These are phyloP conservation scores for Austroboletus novae-zelandiae DNA, from an alignment of 1,284 basidiomycete genomes.

Conservation along the genomic window DNA sequence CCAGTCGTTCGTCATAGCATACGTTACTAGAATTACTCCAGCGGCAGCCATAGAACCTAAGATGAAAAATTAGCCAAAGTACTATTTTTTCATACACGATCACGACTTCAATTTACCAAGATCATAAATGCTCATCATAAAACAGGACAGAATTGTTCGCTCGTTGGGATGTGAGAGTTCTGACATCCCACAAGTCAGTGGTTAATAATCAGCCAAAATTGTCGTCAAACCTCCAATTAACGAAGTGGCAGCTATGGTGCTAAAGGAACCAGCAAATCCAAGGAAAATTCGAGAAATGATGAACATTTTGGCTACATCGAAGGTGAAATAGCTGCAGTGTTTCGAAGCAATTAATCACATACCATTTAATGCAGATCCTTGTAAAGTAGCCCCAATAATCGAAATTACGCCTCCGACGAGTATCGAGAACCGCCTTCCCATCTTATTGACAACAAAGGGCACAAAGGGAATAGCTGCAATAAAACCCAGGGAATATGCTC, in stretches of 20 bases:
- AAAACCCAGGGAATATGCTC: not conserved
- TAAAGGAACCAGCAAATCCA: constrained; percentile 7
- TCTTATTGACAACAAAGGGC: not conserved
- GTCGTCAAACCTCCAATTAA: constrained; percentile 14
- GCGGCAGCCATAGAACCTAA: constrained; percentile 14
- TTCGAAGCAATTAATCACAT: not conserved
- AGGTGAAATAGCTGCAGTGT: not conserved
- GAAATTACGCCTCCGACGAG: not conserved
- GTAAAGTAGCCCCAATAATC: not conserved
- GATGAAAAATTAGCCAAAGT: not conserved
- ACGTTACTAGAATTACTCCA: constrained; percentile 46
- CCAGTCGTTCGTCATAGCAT: constrained; percentile 47
- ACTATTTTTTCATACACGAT: not conserved
- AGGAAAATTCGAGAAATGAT: constrained; percentile 18
- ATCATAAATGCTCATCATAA: constrained; percentile 8
- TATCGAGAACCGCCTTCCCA: not conserved
- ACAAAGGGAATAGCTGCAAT: not conserved
- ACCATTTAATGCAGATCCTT: not conserved
- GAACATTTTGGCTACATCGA: constrained; percentile 13
- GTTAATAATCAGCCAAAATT: not conserved
- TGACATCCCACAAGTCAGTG: not conserved
- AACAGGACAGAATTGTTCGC: constrained; percentile 5
- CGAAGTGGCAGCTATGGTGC: constrained; percentile 13
- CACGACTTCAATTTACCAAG: constrained; percentile 8
- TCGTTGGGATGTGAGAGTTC: constrained; percentile 22